Evolutionary conservation across 1,284 basidiomycete genomes (phyloP), one percentile per base, ranked within the genome.

Genomic region (Mrakiaceae sp.): DNA sequence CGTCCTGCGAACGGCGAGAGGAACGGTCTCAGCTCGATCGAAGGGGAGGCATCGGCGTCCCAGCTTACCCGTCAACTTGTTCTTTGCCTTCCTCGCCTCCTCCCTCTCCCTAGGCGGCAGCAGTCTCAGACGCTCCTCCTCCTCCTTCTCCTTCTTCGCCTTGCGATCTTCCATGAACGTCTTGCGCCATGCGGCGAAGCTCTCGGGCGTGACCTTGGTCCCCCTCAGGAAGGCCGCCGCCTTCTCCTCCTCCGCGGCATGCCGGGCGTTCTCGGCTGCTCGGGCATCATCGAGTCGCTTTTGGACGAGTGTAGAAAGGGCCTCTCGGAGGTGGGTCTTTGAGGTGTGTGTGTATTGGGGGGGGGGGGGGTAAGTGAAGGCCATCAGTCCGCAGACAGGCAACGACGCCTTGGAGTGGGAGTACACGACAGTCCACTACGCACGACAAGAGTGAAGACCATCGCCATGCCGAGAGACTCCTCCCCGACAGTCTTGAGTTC

Each of bases 381-480:
- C 27, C 27, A 27, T 27, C 27, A 27, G 27, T 27, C 27, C 27
- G 27, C 27, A 27, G 27, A 27, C 27, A 27, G 27, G 27, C 27
- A 27, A 27, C 27, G 2, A 27, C 27, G 27, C 27, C 27, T 27
- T 27, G 27, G 27, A 27, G 27, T 27, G 27, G 27, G 27, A 27
- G 27, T 27, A 27, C 27, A 27, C 27, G 27, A 27, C 27, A 27
- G 27, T 27, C 27, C 1, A 27, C 27, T 27, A 27, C 27, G 27
- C 27, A 27, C 27, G 27, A 27, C 88, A 5, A 98, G 81, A 0
- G 94, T 91, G 73, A 97, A 98, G 10, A 92, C 94, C 93, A 98
- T 97, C 2, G 95, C 92, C 87, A 97, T 95, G 50, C 93, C 93
- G 40, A 92, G 73, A 70, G 90, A 94, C 72, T 97, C 93, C 72